Conservation (phyloP, 106 monocot genomes). For the Triglochin maritima region DNA sequence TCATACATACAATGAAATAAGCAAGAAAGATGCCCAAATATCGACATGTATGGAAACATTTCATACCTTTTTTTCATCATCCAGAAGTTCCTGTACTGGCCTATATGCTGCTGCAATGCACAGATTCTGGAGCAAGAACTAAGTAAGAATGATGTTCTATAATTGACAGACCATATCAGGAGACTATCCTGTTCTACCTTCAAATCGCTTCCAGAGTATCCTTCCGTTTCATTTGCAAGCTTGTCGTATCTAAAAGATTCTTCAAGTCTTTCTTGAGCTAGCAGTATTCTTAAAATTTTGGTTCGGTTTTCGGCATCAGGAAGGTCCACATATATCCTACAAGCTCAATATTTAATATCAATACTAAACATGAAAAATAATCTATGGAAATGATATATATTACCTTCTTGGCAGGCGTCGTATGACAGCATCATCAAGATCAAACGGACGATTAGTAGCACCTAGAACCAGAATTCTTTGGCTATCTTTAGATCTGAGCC, state of each 20-base stretch:
- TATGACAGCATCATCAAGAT: constrained; percentile 98
- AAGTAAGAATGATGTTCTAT: neutral
- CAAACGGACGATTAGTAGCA: constrained; percentile 99
- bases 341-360: constrained; percentile 1
- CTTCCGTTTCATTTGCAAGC: constrained; percentile 91
- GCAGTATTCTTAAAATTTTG: constrained; percentile 74
- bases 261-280: constrained; percentile 69
- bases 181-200: constrained; percentile 37
- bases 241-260: constrained; percentile 50
- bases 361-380: neutral
- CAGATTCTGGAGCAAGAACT: constrained; percentile 53
- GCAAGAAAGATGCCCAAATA: neutral
- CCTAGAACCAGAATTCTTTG: constrained; percentile 90
- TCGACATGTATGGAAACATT: neutral
- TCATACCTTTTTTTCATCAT: constrained; percentile 73
- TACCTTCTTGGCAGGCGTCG: constrained; percentile 97
- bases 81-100: constrained; percentile 93
- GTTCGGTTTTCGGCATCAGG: constrained; percentile 70
- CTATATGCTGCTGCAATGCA: constrained; percentile 96
- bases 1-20: too few relatives aligned
- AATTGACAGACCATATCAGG: neutral
- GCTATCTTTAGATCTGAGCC: constrained; percentile 80
- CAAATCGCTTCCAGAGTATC: constrained; percentile 97
- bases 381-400: neutral
- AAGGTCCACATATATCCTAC: constrained; percentile 91